Base-by-base conservation (phyloP, 352 stramenopile genomes). In the Globisporangium carolinianum region DNA sequence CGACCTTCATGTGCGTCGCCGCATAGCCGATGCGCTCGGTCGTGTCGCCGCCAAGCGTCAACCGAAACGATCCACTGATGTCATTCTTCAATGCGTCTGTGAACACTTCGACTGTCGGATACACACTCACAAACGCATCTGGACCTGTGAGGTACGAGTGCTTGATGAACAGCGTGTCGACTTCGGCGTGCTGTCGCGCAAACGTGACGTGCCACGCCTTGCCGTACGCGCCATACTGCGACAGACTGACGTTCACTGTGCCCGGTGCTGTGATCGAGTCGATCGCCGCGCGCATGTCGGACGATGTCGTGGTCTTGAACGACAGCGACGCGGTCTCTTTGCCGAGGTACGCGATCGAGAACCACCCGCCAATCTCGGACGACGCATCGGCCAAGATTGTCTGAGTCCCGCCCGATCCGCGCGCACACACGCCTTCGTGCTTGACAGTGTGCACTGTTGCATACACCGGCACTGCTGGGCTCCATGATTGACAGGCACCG, bases 201-300 rank as follows among this genome's bases (percentile, higher is more conserved):
- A 98, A 99, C 7, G 94, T 98, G 37, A 98, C 75, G 14, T 89
- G 67, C 94, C 95, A 99, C 4, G 80, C 72, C 51, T 83, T 82
- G 6, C 90, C 94, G 7, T 87, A 75, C 6, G 71, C 58, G 1
- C 82, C 77, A 32, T 87, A 87, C 43, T 76, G 67, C 35, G 68
- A 83, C 24, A 84, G 52, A 45, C 67, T 88, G 0, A 98, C 90
- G 42, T 95, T 84, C 11, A 98, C 92, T 7, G 71, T 78, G n/a
- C 85, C 82, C 15, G 60, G 47, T 14, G 53, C 52, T 12, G 76
- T 98, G 58, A 98, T 86, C 0, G 74, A 79, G 54, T 98, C 79
- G 18, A 99, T 83, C 2, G 87, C 90, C 14, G 76, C 79, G 6
- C 89, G 86, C 67, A 98, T 81, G 36, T 83, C 77, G 2, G 77